Evolutionary conservation across 352 stramenopile species (phyloP).

Genomic region (Saprolegnia parasitica): DNA sequence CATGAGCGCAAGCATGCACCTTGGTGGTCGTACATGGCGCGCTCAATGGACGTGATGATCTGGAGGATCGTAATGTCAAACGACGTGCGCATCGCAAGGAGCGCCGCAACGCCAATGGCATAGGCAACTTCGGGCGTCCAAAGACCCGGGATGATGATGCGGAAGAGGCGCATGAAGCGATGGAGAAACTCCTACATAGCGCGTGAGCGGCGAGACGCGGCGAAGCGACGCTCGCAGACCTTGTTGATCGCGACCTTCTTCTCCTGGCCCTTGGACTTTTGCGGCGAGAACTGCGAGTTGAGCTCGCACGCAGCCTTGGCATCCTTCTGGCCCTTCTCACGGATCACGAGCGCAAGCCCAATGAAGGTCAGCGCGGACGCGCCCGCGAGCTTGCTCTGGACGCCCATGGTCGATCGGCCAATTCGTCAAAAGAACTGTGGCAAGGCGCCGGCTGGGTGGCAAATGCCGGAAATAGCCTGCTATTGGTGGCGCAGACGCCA

Average conservation of each 20-base stretch:
- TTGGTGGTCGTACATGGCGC: slow-evolving; percentile 46
- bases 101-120: slow-evolving; percentile 50
- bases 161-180: slow-evolving; percentile 64
- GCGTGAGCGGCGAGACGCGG: not conserved
- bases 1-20: not conserved
- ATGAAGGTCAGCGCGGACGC: slow-evolving; percentile 30
- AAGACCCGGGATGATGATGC: slow-evolving; percentile 59
- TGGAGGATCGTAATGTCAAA: slow-evolving; percentile 76
- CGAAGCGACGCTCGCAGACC: slow-evolving; percentile 24
- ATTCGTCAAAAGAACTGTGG: slow-evolving; percentile 1
- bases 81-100: slow-evolving; percentile 63
- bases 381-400: slow-evolving; percentile 26
- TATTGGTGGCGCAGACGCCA: not conserved
- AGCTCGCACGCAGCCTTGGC: slow-evolving; percentile 43
- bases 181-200: slow-evolving; percentile 43
- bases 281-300: slow-evolving; percentile 67
- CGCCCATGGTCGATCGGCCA: slow-evolving; percentile 1
- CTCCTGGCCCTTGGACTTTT: slow-evolving; percentile 61
- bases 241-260: slow-evolving; percentile 66
- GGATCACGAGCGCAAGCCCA: slow-evolving; percentile 58
- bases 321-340: slow-evolving; percentile 51
- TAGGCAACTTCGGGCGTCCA: slow-evolving; percentile 71
- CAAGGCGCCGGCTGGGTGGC: not conserved
- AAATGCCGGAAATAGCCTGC: not conserved
- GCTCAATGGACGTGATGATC: slow-evolving; percentile 69